Evolutionary conservation across 768 basidiomycete genomes (phyloP), one percentile per base, ranked within the genome.

Genomic region (Lactarius hengduanensis): DNA sequence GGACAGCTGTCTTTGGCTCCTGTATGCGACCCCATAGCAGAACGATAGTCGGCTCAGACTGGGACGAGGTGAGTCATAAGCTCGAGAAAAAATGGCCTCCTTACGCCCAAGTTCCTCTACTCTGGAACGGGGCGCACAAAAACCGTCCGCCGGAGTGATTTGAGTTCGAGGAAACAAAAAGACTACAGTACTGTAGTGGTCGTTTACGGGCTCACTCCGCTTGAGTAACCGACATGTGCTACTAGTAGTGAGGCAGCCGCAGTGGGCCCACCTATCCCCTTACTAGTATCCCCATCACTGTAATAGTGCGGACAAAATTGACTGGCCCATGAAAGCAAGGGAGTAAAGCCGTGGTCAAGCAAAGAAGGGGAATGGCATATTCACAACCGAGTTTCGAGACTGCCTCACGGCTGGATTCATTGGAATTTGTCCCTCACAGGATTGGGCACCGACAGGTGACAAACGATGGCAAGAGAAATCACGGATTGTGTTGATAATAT

Each of bases 401-500:
- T 22, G 10, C 20, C 3, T 45, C 43, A 4, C 11, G 22, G 45
- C n/a, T 47, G n/a, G n/a, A 22, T 22, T 22, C 11, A 22, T n/a
- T 15, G 22, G 11, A 50, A 11, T 22, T 22, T 10, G 45, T n/a
- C 45, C 45, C 45, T 45, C n/a, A 45, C 3, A 45, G 9, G 45
- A 45, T 53, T 53, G 13, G 15, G 26, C 28, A 32, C 15, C 7
- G 13, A 30, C 28, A 13, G n/a, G n/a, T 53, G 50, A n/a, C n/a
- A n/a, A n/a, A 9, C 7, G 20, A 45, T 1, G 43, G 18, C 20
- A n/a, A 56, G 22, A 28, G 4, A 34, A 32, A 57, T 32, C 13
- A 13, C 54, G 18, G 34, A 34, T 34, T n/a, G 30, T 57, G 34
- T 34, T 57, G 56, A 34, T 57, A 57, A 57, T 32, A 57, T 57